These are phyloP conservation scores for Phytophthora capsici DNA, from an alignment of 352 stramenopile genomes.

Conservation along the genomic window DNA sequence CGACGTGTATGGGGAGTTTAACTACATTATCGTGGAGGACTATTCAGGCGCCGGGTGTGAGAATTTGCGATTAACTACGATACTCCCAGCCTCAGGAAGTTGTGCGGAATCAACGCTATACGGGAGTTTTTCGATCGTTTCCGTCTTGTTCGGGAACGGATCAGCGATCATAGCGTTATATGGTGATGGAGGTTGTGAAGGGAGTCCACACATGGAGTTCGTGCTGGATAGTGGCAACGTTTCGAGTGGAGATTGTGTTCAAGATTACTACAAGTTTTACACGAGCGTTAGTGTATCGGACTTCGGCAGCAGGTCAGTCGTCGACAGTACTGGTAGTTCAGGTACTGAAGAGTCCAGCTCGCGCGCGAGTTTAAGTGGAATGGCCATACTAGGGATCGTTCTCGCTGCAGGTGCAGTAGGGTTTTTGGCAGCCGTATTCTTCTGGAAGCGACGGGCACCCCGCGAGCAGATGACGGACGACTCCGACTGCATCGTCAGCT, in stretches of 20 bases:
- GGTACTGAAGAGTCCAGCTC: neutral
- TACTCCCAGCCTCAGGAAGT: slow-evolving; percentile 22
- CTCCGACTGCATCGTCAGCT: slow-evolving; percentile 1
- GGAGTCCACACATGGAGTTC: slow-evolving; percentile 7
- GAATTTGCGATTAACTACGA: slow-evolving; percentile 19
- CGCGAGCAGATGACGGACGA: neutral
- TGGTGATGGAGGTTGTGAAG: slow-evolving; percentile 5
- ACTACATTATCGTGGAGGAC: slow-evolving; percentile 37
- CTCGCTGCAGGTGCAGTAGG: slow-evolving; percentile 21
- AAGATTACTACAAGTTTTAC: slow-evolving; percentile 37
- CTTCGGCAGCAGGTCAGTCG: neutral
- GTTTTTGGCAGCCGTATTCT: slow-evolving; percentile 29
- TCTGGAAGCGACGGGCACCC: slow-evolving; percentile 24
- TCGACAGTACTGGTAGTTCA: neutral
- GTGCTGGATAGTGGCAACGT: slow-evolving; percentile 27
- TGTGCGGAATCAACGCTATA: slow-evolving; percentile 23
- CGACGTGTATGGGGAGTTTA: slow-evolving; percentile 22
- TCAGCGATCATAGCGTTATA: slow-evolving; percentile 28
- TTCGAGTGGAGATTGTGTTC: slow-evolving; percentile 26
- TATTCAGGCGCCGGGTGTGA: slow-evolving; percentile 19
- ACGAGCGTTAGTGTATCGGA: slow-evolving; percentile 11
- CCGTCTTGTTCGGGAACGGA: slow-evolving; percentile 29
- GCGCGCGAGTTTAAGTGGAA: neutral
- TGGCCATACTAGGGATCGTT: slow-evolving; percentile 14
- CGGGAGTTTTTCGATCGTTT: slow-evolving; percentile 24